Evolutionary conservation across 1,284 basidiomycete genomes (phyloP).

Genomic region (Golubevia pallescens): DNA sequence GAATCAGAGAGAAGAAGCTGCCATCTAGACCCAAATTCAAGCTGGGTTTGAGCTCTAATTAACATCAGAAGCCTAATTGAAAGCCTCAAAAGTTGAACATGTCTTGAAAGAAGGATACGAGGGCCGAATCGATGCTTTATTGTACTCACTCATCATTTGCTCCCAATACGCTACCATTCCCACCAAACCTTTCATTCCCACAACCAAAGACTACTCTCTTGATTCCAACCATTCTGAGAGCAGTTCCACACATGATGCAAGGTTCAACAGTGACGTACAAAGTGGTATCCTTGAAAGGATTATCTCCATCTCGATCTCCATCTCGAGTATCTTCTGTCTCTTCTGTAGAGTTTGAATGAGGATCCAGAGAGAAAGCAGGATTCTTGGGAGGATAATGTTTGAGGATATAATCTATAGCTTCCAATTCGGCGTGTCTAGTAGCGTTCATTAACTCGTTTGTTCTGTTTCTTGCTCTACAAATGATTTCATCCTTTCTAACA

Average conservation of each 20-base stretch:
- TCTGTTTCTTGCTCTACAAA: slow-evolving; percentile 86
- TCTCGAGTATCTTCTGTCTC: too few relatives aligned
- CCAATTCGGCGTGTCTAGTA: slow-evolving; percentile 95
- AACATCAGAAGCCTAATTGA: too few relatives aligned
- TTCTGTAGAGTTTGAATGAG: slow-evolving; percentile 29
- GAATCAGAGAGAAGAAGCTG: slow-evolving; percentile 66
- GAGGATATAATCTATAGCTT: slow-evolving; percentile 90
- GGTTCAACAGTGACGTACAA: slow-evolving; percentile 99
- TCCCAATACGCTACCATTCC: slow-evolving; percentile 90
- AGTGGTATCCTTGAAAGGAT: slow-evolving; percentile 76
- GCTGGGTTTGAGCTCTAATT: too few relatives aligned
- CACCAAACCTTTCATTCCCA: slow-evolving; percentile 94
- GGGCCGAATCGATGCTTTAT: too few relatives aligned
- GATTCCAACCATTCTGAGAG: slow-evolving; percentile 90
- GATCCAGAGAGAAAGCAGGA: slow-evolving; percentile 34
- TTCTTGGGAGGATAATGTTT: slow-evolving; percentile 64
- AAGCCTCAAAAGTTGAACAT: too few relatives aligned
- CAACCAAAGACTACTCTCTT: slow-evolving; percentile 90
- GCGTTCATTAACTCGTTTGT: slow-evolving; percentile 85
- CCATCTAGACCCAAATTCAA: too few relatives aligned
- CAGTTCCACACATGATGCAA: slow-evolving; percentile 98
- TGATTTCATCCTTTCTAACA: slow-evolving; percentile 72
- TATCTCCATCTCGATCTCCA: too few relatives aligned
- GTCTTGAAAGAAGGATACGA: too few relatives aligned
- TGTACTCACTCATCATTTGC: slow-evolving; percentile 82